phyloP scores from a whole-genome alignment of 1,139 yeast species.

The Pichia sp. region DNA sequence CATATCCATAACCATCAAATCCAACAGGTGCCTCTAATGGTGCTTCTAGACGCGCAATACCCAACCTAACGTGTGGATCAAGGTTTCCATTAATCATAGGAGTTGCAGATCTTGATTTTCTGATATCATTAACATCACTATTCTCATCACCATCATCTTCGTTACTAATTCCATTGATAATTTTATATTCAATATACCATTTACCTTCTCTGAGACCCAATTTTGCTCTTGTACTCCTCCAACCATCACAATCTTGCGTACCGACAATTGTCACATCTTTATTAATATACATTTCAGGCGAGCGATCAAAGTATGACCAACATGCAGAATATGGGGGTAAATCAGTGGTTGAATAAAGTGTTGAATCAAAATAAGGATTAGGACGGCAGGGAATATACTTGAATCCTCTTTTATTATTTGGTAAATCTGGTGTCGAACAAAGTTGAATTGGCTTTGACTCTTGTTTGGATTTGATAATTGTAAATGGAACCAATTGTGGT shows the following conservation, averaged over 20 bases:
- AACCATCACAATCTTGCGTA: conserved; percentile 50
- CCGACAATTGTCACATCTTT: conserved; percentile 42
- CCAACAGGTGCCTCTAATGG: conserved; percentile 94
- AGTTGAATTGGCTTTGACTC: conserved; percentile 53
- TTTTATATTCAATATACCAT: conserved; percentile 71
- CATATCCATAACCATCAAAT: conserved; percentile 90
- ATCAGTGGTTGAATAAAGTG: conserved; percentile 70
- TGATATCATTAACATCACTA: neutral
- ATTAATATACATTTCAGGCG: conserved; percentile 50
- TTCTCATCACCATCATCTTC: conserved; percentile 30
- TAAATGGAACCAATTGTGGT: conserved; percentile 40
- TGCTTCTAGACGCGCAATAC: conserved; percentile 80
- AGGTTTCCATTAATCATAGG: conserved; percentile 1
- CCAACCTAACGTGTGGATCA: conserved; percentile 57
- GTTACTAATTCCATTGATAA: conserved; percentile 39
- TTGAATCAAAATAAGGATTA: conserved; percentile 50
- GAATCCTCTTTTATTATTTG: conserved; percentile 74
- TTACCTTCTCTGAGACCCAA: conserved; percentile 72
- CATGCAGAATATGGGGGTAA: conserved; percentile 60
- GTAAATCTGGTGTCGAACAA: conserved; percentile 63
- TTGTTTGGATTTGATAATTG: conserved; percentile 73
- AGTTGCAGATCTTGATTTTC: conserved; percentile 15
- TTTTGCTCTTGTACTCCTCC: conserved; percentile 75
- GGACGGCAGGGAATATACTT: conserved; percentile 78
- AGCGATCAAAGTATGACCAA: conserved; percentile 65